A percentile compares a stretch with the other conserved stretches of the same genome.
These are phyloP conservation scores for Monosporascus sp. DNA, from an alignment of 2,329 filamentous ascomycete genomes.

Conservation along the genomic window DNA sequence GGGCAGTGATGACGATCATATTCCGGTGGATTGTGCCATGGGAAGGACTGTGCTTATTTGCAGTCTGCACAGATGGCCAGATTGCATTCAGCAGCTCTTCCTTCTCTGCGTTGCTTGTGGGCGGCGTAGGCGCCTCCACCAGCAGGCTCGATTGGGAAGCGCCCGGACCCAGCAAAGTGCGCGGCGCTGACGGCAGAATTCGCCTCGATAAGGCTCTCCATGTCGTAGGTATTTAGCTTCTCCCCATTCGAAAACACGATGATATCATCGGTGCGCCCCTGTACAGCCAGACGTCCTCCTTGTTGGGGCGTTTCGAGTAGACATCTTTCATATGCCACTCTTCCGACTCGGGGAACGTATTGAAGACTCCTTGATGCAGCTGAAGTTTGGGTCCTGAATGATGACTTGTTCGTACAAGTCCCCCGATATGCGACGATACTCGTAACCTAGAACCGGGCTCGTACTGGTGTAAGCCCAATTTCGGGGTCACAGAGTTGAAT, in stretches of 20 bases:
- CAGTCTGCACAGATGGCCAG: conserved; percentile 11
- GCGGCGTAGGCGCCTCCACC: conserved; percentile 12
- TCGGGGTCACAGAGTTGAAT: conserved; percentile 13
- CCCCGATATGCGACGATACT: conserved; percentile 14
- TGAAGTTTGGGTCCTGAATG: conserved; percentile 18
- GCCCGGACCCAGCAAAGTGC: conserved; percentile 28
- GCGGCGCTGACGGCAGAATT: conserved; percentile 25
- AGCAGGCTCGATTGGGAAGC: conserved; percentile 20
- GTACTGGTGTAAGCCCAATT: conserved; percentile 27
- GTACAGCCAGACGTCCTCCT: conserved; percentile 26
- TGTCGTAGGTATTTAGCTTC: conserved; percentile 35
- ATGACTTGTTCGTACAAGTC: conserved; percentile 29
- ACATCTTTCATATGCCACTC: conserved; percentile 37
- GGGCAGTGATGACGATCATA: conserved; percentile 24
- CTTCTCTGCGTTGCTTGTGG: conserved; percentile 2
- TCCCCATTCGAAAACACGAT: conserved; percentile 34
- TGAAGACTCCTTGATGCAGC: conserved; percentile 31
- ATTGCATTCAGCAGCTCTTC: conserved; percentile 8
- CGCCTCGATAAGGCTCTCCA: conserved; percentile 27
- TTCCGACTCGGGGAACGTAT: conserved; percentile 30
- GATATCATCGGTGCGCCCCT: conserved; percentile 23
- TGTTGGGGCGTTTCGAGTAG: conserved; percentile 29
- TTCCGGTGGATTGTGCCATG: conserved; percentile 11
- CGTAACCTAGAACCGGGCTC: conserved; percentile 16
- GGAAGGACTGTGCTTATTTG: conserved; percentile 10